phyloP scores from a whole-genome alignment of 108 stramenopile species.

The Skeletonema menzelii region DNA sequence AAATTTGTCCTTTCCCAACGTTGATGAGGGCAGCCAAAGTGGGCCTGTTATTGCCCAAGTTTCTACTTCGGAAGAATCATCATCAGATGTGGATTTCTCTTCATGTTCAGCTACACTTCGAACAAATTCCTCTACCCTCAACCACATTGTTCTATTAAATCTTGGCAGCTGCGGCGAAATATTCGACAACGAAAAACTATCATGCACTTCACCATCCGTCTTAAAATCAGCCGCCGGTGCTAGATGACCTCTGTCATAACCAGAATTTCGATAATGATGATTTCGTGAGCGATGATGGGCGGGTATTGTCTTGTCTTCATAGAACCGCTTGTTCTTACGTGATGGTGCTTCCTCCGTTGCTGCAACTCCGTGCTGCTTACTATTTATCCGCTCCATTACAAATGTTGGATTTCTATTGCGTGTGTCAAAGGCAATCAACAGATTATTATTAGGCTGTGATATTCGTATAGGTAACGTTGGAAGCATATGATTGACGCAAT shows the following conservation, averaged over 20 bases:
- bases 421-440: constrained; percentile 80
- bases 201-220: constrained; percentile 22
- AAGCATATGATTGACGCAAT: constrained; percentile 13
- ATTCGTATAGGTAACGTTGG: constrained; percentile 52
- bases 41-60: constrained; percentile 80
- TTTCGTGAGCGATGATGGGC: constrained; percentile 60
- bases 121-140: constrained; percentile 55
- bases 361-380: background rate
- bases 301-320: constrained; percentile 57
- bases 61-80: constrained; percentile 1
- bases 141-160: constrained; percentile 71
- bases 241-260: constrained; percentile 86
- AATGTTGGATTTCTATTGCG: constrained; percentile 74
- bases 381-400: constrained; percentile 61
- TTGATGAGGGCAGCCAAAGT: constrained; percentile 65
- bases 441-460: constrained; percentile 63
- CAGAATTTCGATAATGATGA: constrained; percentile 65
- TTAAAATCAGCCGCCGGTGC: constrained; percentile 74
- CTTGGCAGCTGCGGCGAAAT: constrained; percentile 62
- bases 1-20: constrained; percentile 29
- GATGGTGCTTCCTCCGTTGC: background rate
- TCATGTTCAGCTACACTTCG: constrained; percentile 32
- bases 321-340: constrained; percentile 54
- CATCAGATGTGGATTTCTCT: constrained; percentile 5
- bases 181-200: constrained; percentile 75